Evolutionary conservation across 441 rosid species (phyloP).

Genomic region (Brassica hybrid): DNA sequence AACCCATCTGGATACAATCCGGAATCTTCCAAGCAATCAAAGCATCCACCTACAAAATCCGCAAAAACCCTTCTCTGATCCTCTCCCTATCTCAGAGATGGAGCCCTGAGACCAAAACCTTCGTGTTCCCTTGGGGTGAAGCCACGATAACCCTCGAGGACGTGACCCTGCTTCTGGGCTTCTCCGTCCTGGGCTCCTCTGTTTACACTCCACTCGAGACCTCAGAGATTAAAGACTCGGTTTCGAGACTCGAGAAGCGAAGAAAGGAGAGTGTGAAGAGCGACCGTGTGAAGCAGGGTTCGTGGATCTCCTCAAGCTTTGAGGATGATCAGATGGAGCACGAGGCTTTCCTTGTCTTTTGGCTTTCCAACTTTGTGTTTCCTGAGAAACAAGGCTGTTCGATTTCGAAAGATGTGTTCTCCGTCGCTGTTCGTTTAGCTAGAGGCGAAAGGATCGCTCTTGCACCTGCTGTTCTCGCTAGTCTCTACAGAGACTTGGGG

Average conservation of each 20-base stretch:
- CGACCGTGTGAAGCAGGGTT: background rate
- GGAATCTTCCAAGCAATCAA: conserved; percentile 49
- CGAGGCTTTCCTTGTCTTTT: conserved; percentile 52
- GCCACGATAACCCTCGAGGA: conserved; percentile 58
- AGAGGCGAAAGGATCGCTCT: conserved; percentile 51
- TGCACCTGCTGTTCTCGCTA: conserved; percentile 52
- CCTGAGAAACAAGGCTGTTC: background rate
- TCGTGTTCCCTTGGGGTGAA: conserved; percentile 62
- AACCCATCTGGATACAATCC: conserved; percentile 43
- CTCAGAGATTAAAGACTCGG: conserved; percentile 29
- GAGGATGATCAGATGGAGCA: conserved; percentile 35
- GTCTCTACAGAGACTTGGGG: conserved; percentile 45
- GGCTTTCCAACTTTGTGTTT: conserved; percentile 55
- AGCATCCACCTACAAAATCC: conserved; percentile 40
- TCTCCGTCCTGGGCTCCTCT: conserved; percentile 43
- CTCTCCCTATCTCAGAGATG: conserved; percentile 44
- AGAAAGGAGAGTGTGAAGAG: conserved; percentile 1
- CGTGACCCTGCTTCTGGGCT: conserved; percentile 48
- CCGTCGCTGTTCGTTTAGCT: conserved; percentile 49
- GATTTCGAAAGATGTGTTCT: conserved; percentile 21
- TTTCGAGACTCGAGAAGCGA: conserved; percentile 23
- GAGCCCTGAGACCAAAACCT: conserved; percentile 47
- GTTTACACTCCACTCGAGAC: conserved; percentile 14
- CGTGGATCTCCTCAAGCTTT: conserved; percentile 53
- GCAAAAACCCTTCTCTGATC: conserved; percentile 26